Evolutionary conservation across 1,284 basidiomycete species (phyloP), one percentile per base, ranked within the genome.

Genomic region (Melampsora abietis-canadensis): DNA sequence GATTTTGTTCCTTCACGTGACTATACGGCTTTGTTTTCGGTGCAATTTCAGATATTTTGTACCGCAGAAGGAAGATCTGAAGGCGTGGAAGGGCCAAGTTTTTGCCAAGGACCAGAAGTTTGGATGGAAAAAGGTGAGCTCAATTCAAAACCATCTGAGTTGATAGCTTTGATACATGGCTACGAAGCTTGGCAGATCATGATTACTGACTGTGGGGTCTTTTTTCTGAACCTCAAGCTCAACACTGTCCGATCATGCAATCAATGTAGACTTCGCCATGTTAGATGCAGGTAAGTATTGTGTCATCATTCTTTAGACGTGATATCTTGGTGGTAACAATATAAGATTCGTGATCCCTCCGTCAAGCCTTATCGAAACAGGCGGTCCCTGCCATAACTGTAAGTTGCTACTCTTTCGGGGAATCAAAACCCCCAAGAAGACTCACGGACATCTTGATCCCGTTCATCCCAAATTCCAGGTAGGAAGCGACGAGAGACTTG

Each of bases 331-430:
- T 40, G 37, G 48, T 40, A 24, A 30, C n/a, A 27, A 27, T 31
- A n/a, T 67, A 30, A 34, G 8, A 54, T 54, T 27, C 4, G 10
- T 54, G n/a, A 21, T n/a, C 10, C 27, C 15, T 54, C 37, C 31
- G 15, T 57, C 44, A 62, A 70, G 68, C 34, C 48, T 37, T 15
- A 27, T 62, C 24, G 40, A 47, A 51, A 70, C 34, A 27, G 68
- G 68, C n/a, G 68, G 68, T 3, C 68, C 68, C 15, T 70, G 60
- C 31, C 37, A 54, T 48, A 44, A 70, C 46, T 70, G 68, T 70
- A 51, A 70, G 68, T 51, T 34, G n/a, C 4, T 21, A 17, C 27
- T 70, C 37, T 34, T 21, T 30, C 17, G 21, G 46, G n/a, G n/a
- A 17, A 14, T 8, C 34, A 27, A 17, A 4, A 17, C 34, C 24